Conservation (phyloP, 179 eudicot genomes). For the Beta corolliflora region DNA sequence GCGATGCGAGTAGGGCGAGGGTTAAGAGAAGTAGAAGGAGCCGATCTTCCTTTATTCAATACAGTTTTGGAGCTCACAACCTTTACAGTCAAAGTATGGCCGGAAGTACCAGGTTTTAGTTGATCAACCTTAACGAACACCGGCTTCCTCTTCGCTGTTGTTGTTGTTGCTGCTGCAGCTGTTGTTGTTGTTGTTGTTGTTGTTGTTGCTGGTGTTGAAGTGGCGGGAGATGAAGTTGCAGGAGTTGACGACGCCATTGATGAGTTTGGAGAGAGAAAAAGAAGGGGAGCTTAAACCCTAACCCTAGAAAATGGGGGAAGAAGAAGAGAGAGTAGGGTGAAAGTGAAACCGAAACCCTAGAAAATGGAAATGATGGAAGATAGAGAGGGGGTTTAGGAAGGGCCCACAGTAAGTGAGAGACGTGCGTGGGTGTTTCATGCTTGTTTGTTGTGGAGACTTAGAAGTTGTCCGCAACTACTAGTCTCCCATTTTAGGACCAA, state of each 20-base stretch:
- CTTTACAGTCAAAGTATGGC: slow-evolving; percentile 56
- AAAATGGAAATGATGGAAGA: background rate
- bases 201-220: background rate
- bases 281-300: slow-evolving; percentile 18
- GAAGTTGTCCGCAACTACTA: too few relatives aligned
- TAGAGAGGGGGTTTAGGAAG: background rate
- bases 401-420: background rate
- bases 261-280: background rate
- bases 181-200: slow-evolving; percentile 7
- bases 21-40: slow-evolving; percentile 32
- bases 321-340: too few relatives aligned
- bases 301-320: slow-evolving; percentile 6
- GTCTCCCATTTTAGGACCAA: too few relatives aligned
- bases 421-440: background rate
- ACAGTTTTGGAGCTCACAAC: slow-evolving; percentile 52
- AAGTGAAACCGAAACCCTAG: slow-evolving; percentile 28
- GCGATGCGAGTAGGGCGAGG: slow-evolving; percentile 57
- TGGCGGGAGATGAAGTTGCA: too few relatives aligned
- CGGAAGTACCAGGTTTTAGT: slow-evolving; percentile 52
- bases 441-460: too few relatives aligned
- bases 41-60: slow-evolving; percentile 48
- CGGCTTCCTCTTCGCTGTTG: slow-evolving; percentile 49
- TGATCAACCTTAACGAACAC: slow-evolving; percentile 52
- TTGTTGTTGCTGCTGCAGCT: background rate
- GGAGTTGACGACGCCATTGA: slow-evolving; percentile 6